phyloP scores from a whole-genome alignment of 306 rosid genomes.

The Pterocarpus santalinus region DNA sequence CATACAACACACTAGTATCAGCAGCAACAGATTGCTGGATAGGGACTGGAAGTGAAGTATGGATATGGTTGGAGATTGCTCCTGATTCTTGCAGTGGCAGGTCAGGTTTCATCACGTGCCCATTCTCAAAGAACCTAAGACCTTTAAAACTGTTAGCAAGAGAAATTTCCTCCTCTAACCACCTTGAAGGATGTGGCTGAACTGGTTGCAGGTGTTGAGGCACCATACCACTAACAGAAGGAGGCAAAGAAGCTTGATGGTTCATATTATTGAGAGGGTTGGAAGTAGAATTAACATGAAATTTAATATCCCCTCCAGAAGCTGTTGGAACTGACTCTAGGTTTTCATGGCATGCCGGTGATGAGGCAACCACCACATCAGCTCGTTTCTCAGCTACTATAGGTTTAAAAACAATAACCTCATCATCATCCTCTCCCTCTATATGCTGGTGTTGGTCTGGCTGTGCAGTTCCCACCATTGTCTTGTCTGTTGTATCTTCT shows the following conservation, averaged over 20 bases:
- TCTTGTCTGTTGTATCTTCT: constrained; percentile 57
- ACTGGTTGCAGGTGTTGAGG: constrained; percentile 65
- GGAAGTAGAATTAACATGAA: constrained; percentile 46
- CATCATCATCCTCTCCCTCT: constrained; percentile 93
- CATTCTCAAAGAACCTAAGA: constrained; percentile 77
- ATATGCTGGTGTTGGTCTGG: constrained; percentile 54
- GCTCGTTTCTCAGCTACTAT: constrained; percentile 71
- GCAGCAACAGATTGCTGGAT: constrained; percentile 59
- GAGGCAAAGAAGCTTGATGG: constrained; percentile 61
- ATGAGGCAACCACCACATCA: constrained; percentile 50
- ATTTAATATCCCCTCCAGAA: constrained; percentile 55
- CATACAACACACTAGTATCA: constrained; percentile 47
- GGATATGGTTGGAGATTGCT: constrained; percentile 48
- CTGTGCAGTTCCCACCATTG: constrained; percentile 49
- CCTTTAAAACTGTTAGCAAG: constrained; percentile 66
- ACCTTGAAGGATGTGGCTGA: constrained; percentile 64
- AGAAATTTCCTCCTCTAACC: constrained; percentile 65
- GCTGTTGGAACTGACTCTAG: constrained; percentile 52
- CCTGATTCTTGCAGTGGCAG: constrained; percentile 53
- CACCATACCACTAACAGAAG: constrained; percentile 51
- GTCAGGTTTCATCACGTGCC: constrained; percentile 64
- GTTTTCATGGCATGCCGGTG: constrained; percentile 56
- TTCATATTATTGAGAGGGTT: constrained; percentile 47
- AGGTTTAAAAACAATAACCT: constrained; percentile 96
- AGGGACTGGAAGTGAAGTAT: constrained; percentile 57